Conservation (phyloP, 345 rosid species). For the Xanthoceras sorbifolium region DNA sequence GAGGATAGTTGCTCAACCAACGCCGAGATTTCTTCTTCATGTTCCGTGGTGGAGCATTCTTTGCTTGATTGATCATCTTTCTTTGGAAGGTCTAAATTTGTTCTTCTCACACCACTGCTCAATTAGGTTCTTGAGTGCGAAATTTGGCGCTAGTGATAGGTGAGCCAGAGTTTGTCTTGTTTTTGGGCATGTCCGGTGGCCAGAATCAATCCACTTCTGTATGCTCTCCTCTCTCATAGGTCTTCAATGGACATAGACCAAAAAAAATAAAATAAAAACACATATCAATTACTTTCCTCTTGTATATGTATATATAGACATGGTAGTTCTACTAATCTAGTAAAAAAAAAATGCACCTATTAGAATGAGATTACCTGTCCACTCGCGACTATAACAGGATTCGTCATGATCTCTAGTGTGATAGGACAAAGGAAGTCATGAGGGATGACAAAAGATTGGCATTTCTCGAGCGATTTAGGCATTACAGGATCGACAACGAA, state of each 20-base stretch:
- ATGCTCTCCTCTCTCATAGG: slow-evolving; percentile 75
- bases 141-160: slow-evolving; percentile 66
- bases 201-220: slow-evolving; percentile 70
- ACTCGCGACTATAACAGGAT: slow-evolving; percentile 74
- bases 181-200: slow-evolving; percentile 76
- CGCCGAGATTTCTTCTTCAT: slow-evolving; percentile 36
- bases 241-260: no score
- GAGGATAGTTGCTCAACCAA: slow-evolving; percentile 51
- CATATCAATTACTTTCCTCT: no score
- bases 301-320: no score
- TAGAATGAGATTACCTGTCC: slow-evolving; percentile 94
- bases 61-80: slow-evolving; percentile 24
- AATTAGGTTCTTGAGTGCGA: slow-evolving; percentile 64
- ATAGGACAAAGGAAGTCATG: slow-evolving; percentile 82
- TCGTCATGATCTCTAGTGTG: slow-evolving; percentile 73
- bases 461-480: slow-evolving; percentile 40
- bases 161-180: slow-evolving; percentile 60
- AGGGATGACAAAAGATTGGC: slow-evolving; percentile 57
- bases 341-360: no score
- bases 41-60: slow-evolving; percentile 21
- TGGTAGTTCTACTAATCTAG: no score
- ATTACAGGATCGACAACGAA: slow-evolving; percentile 35
- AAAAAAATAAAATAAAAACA: no score
- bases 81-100: slow-evolving; percentile 52
- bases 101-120: slow-evolving; percentile 77